Evolutionary conservation across 768 basidiomycete species (phyloP), one percentile per base, ranked within the genome.

Genomic region (Pulveroboletus sp.): DNA sequence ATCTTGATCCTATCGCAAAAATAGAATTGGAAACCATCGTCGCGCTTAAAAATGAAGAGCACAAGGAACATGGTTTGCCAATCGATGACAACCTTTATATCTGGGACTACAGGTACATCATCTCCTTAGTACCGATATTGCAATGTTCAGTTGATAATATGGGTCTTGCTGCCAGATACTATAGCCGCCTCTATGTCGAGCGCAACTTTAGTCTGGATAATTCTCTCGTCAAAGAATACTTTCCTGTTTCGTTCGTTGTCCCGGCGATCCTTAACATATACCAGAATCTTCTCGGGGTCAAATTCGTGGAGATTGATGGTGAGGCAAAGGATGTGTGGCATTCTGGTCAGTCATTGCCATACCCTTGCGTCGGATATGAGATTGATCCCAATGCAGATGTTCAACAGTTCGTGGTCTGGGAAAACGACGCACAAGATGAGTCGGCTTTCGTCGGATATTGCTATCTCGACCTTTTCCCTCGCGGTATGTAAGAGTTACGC

Each of bases 401-500:
- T 0, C 86, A 89, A 59, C 80, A 84, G 53, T 93, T 84, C 57
- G 71, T 84, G 3, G 87, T 93, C 8, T 92, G 90, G 90, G 83
- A 86, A 58, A 82, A 82, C 43, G 82, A 80, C 49, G 84, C 84
- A 31, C 83, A 77, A 45, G 81, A 84, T 55, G 80, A 76, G 57
- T 74, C 79, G 2, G 84, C 75, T 17, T 93, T 92, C 59, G 61
- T 92, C 17, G 91, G 91, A 0, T 88, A 89, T 67, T 86, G 86
- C 64, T 89, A 89, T 60, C 83, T 93, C 24, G 90, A 93, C 60
- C 76, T 93, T 46, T 91, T 84, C 74, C 88, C 89, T 51, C 81
- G 89, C 21, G 76, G 87, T 88, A 62, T 10, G 71, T 71, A 11
- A 1, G 6, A n/a, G 13, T 30, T 5, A 1, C 5, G 15, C 31